Evolutionary conservation across 2,329 filamentous ascomycete genomes (phyloP).

Genomic region (Trichoderma oligosporum): DNA sequence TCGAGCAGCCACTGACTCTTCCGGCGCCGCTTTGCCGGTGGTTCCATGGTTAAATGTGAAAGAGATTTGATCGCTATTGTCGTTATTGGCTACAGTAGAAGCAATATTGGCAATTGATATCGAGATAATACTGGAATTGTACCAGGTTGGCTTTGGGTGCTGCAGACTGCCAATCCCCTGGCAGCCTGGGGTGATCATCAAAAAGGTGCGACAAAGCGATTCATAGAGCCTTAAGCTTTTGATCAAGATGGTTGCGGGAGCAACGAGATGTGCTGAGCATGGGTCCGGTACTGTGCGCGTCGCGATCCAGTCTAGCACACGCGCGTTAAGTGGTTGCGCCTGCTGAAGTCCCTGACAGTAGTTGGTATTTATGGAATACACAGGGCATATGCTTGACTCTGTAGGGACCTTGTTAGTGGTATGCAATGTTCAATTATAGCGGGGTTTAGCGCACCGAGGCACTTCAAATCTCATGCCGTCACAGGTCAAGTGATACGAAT

Average conservation of each 20-base stretch:
- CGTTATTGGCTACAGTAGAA: neutral
- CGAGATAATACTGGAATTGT: neutral
- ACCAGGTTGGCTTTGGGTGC: neutral
- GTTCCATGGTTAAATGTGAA: conserved; percentile 48
- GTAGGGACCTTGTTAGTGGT: neutral
- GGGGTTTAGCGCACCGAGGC: neutral
- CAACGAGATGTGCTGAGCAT: conserved; percentile 11
- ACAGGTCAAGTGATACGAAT: neutral
- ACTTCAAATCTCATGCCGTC: neutral
- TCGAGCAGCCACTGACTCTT: conserved; percentile 41
- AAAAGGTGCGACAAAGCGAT: conserved; percentile 5
- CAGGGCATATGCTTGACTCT: neutral
- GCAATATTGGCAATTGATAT: conserved; percentile 1
- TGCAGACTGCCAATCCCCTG: neutral
- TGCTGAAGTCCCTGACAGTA: too few relatives aligned
- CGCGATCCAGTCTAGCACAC: conserved; percentile 3
- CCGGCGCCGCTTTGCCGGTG: conserved; percentile 57
- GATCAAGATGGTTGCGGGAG: conserved; percentile 15
- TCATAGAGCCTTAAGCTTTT: conserved; percentile 1
- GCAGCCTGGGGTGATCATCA: neutral
- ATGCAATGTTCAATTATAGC: neutral
- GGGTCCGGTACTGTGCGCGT: conserved; percentile 19
- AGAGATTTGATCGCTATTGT: neutral
- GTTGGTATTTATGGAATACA: too few relatives aligned
- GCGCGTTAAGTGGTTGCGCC: conserved; percentile 23